Conservation (phyloP, 2,329 filamentous ascomycete genomes). For the Paradendryphiella salina region DNA sequence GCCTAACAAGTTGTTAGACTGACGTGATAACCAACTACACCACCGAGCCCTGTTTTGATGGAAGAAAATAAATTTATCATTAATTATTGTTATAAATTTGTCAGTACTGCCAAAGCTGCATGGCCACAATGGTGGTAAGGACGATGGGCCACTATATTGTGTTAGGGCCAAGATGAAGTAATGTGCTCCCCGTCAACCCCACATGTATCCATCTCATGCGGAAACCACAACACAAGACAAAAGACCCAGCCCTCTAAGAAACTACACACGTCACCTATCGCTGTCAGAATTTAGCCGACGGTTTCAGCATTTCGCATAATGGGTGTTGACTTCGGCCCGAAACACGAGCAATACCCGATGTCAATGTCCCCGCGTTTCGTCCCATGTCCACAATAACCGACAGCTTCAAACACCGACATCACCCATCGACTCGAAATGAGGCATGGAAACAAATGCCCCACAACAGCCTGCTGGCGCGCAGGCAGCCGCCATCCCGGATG, state of each 20-base stretch:
- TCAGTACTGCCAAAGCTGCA: too few species aligned
- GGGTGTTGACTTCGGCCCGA: slow-evolving; percentile 6
- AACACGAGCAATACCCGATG: slow-evolving; percentile 11
- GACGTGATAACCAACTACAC: slow-evolving; percentile 55
- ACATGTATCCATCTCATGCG: too few species aligned
- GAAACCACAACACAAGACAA: not conserved
- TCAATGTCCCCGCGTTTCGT: slow-evolving; percentile 10
- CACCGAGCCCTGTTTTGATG: slow-evolving; percentile 32
- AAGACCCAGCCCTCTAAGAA: not conserved
- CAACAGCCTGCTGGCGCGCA: slow-evolving; percentile 16
- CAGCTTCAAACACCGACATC: slow-evolving; percentile 19
- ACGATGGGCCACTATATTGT: too few species aligned
- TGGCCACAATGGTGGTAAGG: too few species aligned
- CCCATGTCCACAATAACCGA: slow-evolving; percentile 12
- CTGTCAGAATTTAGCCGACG: not conserved
- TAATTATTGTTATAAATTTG: too few species aligned
- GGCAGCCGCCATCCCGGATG: slow-evolving; percentile 15
- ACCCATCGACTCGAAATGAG: slow-evolving; percentile 13
- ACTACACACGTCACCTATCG: not conserved
- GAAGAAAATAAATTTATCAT: not conserved
- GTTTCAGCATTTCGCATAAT: not conserved
- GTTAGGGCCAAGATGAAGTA: too few species aligned
- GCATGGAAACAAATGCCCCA: slow-evolving; percentile 19
- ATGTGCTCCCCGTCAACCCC: too few species aligned
- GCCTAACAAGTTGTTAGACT: slow-evolving; percentile 46